Conservation (phyloP, 768 basidiomycete genomes). For the Termitomyces sp. region DNA sequence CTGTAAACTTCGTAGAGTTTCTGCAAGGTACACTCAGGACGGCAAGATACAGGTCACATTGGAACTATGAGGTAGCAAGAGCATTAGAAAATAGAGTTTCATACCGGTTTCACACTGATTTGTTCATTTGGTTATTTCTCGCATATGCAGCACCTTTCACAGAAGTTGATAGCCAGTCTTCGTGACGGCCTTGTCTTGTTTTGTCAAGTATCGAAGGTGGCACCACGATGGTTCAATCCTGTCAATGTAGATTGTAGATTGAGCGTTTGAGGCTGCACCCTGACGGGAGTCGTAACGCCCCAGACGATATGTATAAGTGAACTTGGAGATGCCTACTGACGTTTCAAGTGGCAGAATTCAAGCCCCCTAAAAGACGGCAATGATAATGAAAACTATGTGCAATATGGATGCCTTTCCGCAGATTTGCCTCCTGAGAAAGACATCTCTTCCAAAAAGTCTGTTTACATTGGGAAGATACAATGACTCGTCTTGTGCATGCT, state of each 20-base stretch:
- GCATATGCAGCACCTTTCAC: too few species aligned
- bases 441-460: background rate
- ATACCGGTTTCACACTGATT: background rate
- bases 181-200: background rate
- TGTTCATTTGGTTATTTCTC: too few species aligned
- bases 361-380: background rate
- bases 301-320: background rate
- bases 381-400: background rate
- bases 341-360: background rate
- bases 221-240: too few species aligned
- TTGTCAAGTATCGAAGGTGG: too few species aligned
- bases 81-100: background rate
- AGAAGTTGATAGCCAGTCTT: background rate
- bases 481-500: background rate
- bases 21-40: slow-evolving; percentile 32
- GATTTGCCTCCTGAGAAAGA: background rate
- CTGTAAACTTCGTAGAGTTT: slow-evolving; percentile 38
- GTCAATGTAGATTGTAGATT: too few species aligned
- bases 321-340: background rate
- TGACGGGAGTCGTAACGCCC: background rate
- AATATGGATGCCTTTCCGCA: background rate
- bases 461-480: too few species aligned
- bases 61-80: slow-evolving; percentile 19
- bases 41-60: slow-evolving; percentile 43
- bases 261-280: too few species aligned